Conservation (phyloP, 1,284 basidiomycete species). For the Fistulina hepatica region DNA sequence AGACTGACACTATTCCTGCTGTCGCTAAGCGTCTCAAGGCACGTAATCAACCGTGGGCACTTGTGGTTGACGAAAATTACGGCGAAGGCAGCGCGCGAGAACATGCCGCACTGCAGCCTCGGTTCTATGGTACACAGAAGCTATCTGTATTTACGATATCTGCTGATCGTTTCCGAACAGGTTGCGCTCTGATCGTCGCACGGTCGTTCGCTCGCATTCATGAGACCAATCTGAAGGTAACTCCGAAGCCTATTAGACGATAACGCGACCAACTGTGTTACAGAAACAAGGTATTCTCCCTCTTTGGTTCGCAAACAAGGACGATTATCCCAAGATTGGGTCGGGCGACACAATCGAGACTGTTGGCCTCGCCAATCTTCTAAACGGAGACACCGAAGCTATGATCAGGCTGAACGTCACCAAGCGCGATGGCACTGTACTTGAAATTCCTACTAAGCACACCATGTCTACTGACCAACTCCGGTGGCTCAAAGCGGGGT, state of each 20-base stretch:
- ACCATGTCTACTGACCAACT: conserved; percentile 86
- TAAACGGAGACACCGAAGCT: conserved; percentile 39
- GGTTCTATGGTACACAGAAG: conserved; percentile 68
- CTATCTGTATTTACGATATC: neutral
- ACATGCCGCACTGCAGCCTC: conserved; percentile 93
- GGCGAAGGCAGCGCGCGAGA: conserved; percentile 98
- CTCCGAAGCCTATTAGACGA: conserved; percentile 12
- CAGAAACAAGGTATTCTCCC: conserved; percentile 94
- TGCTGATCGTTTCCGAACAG: conserved; percentile 25
- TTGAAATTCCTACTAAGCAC: conserved; percentile 69
- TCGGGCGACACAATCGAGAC: conserved; percentile 67
- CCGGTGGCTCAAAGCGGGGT: conserved; percentile 78
- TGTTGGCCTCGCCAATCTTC: conserved; percentile 39
- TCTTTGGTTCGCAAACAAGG: conserved; percentile 81
- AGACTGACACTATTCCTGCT: conserved; percentile 75
- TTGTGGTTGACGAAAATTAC: conserved; percentile 94
- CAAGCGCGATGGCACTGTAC: conserved; percentile 49
- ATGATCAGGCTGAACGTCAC: conserved; percentile 61
- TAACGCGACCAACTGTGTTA: conserved; percentile 5
- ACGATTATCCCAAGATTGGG: conserved; percentile 74
- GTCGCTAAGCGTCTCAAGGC: conserved; percentile 83
- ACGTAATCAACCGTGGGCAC: conserved; percentile 80
- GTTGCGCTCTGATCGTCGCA: conserved; percentile 75
- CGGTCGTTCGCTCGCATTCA: conserved; percentile 98
- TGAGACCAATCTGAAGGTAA: conserved; percentile 90